Percentiles rank a stretch among this genome's conserved stretches.
Conservation (phyloP, 1,139 yeast species). For the Taphrina betulina region DNA sequence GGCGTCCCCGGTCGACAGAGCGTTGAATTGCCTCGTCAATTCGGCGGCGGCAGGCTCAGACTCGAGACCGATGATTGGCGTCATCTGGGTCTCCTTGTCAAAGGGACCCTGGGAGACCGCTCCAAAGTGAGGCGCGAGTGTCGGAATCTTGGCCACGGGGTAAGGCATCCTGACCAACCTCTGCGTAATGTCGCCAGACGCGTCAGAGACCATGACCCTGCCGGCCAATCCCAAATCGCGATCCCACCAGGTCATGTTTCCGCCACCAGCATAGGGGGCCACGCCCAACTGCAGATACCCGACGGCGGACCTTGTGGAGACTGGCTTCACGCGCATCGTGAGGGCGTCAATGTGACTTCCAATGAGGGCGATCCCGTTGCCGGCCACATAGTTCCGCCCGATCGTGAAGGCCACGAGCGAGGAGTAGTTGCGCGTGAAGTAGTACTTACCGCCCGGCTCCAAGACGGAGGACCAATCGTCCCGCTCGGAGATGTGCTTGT, state of each 20-base stretch:
- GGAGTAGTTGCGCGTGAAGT: conserved; percentile 73
- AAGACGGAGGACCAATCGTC: conserved; percentile 61
- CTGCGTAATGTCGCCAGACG: conserved; percentile 55
- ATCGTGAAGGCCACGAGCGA: conserved; percentile 74
- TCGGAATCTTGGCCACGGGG: conserved; percentile 87
- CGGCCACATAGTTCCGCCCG: conserved; percentile 69
- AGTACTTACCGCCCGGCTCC: conserved; percentile 61
- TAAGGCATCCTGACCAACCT: conserved; percentile 74
- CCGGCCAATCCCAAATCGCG: conserved; percentile 92
- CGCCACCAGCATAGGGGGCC: conserved; percentile 91
- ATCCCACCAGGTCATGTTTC: conserved; percentile 80
- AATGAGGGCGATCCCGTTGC: conserved; percentile 76
- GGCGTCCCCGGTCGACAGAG: conserved; percentile 1
- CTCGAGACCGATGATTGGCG: conserved; percentile 75
- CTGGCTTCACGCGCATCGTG: conserved; percentile 67
- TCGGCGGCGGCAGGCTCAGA: conserved; percentile 35
- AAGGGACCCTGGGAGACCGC: conserved; percentile 75
- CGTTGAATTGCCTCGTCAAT: conserved; percentile 23
- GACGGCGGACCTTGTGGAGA: conserved; percentile 64
- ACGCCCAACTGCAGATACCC: conserved; percentile 88
- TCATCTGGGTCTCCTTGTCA: conserved; percentile 80
- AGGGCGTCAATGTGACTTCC: conserved; percentile 96
- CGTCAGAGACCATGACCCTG: conserved; percentile 67
- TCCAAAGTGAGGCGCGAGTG: conserved; percentile 93
- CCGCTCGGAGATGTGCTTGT: conserved; percentile 67